These are phyloP conservation scores for Solidago caesia DNA, from an alignment of 129 eudicot genomes.

Conservation along the genomic window DNA sequence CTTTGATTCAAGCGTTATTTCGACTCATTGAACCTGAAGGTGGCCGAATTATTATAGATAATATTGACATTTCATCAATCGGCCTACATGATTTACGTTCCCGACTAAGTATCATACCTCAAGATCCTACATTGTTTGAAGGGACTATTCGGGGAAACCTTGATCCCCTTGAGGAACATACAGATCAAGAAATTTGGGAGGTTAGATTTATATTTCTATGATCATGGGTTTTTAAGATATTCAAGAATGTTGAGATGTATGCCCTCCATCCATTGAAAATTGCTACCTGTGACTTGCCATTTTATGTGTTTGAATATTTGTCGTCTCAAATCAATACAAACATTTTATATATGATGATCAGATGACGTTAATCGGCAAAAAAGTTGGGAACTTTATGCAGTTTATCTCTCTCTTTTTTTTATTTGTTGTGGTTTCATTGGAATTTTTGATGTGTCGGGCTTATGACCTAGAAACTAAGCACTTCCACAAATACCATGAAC, in stretches of 20 bases:
- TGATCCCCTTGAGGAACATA: conserved; percentile 85
- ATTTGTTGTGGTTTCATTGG: background rate
- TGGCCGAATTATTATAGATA: conserved; percentile 81
- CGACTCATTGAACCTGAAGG: conserved; percentile 79
- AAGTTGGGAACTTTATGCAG: background rate
- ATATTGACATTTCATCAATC: conserved; percentile 73
- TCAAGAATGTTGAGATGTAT: conserved; percentile 1
- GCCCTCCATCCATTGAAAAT: background rate
- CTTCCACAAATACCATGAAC: conserved; percentile 4
- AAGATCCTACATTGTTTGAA: conserved; percentile 91
- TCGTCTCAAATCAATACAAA: background rate
- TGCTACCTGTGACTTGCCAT: conserved; percentile 6
- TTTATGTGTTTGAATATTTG: background rate
- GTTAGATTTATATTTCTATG: conserved; percentile 28
- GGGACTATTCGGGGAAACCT: conserved; percentile 89
- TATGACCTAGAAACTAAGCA: background rate
- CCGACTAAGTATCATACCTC: conserved; percentile 90
- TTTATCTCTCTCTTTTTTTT: too few relatives aligned
- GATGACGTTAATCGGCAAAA: too few relatives aligned
- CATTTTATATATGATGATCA: background rate
- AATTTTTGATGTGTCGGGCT: background rate
- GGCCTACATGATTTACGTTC: conserved; percentile 92
- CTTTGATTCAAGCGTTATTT: conserved; percentile 83
- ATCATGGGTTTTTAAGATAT: conserved; percentile 2
- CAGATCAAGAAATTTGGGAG: conserved; percentile 88